Evolutionary conservation across 2,329 filamentous ascomycete species (phyloP).

Genomic region (Akanthomyces dipterigenus): DNA sequence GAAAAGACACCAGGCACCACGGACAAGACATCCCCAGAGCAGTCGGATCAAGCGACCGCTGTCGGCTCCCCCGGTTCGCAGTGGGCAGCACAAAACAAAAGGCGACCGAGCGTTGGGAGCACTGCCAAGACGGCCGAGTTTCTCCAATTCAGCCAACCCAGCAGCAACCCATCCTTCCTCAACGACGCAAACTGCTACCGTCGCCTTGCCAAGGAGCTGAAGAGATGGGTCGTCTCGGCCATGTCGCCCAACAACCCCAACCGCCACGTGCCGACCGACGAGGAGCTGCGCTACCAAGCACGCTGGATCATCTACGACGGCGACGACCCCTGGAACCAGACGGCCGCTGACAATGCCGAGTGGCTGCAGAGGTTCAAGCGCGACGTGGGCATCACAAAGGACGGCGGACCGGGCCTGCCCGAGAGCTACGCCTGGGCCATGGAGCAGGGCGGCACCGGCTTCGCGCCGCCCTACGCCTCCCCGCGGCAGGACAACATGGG

Average conservation of each 20-base stretch:
- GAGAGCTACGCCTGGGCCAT: slow-evolving; percentile 37
- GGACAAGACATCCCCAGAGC: slow-evolving; percentile 7
- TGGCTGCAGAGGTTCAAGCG: slow-evolving; percentile 59
- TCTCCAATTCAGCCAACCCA: background rate
- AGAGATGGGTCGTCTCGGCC: slow-evolving; percentile 43
- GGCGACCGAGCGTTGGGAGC: background rate
- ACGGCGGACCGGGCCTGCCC: slow-evolving; percentile 44
- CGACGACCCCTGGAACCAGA: slow-evolving; percentile 59
- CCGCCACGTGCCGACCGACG: slow-evolving; percentile 50
- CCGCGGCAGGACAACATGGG: slow-evolving; percentile 33
- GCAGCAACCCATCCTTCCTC: slow-evolving; percentile 38
- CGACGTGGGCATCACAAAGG: slow-evolving; percentile 44
- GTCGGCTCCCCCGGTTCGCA: slow-evolving; percentile 1
- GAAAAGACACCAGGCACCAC: slow-evolving; percentile 1
- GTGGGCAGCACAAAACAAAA: background rate
- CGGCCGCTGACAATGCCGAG: slow-evolving; percentile 55
- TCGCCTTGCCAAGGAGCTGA: slow-evolving; percentile 46
- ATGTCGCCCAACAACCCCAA: slow-evolving; percentile 56
- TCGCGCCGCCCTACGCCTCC: slow-evolving; percentile 47
- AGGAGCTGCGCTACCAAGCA: slow-evolving; percentile 58
- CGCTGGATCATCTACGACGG: slow-evolving; percentile 58
- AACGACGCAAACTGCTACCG: slow-evolving; percentile 56
- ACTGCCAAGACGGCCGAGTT: background rate
- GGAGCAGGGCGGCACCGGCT: slow-evolving; percentile 46
- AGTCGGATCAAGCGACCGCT: slow-evolving; percentile 2